These are phyloP conservation scores for Eimeria acervulina DNA, from an alignment of 169 alveolate species.

Conservation along the genomic window DNA sequence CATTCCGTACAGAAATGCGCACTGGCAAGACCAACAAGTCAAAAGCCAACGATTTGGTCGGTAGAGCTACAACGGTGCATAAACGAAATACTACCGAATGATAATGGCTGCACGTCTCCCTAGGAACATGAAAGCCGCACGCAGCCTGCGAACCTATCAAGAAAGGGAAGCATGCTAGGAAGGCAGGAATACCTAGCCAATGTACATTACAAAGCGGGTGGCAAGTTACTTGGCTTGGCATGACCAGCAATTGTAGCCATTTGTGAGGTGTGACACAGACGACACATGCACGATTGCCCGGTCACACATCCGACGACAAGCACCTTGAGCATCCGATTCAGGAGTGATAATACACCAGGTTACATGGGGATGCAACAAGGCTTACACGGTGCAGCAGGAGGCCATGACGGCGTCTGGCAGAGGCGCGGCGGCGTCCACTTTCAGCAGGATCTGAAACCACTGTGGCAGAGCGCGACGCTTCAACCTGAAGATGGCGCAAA, in stretches of 20 bases:
- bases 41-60: not conserved
- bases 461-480: conserved; percentile 4
- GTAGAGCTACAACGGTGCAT: not conserved
- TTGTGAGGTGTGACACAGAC: not conserved
- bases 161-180: not conserved
- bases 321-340: not conserved
- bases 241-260: not conserved
- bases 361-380: not conserved
- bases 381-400: conserved; percentile 53
- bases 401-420: not conserved
- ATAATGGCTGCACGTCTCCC: not conserved
- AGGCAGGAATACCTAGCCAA: not conserved
- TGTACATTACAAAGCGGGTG: not conserved
- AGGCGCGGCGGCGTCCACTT: not conserved
- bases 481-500: not conserved
- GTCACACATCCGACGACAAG: not conserved
- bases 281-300: not conserved
- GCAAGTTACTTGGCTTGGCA: not conserved
- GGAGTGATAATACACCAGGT: not conserved
- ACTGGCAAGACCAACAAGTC: not conserved
- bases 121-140: not conserved
- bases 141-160: not conserved
- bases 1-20: not conserved
- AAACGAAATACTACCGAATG: not conserved
- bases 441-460: conserved; percentile 1